Evolutionary conservation across 257 asterid genomes (phyloP), one percentile per base, ranked within the genome.

Genomic region (Paraleonurus japonicus): DNA sequence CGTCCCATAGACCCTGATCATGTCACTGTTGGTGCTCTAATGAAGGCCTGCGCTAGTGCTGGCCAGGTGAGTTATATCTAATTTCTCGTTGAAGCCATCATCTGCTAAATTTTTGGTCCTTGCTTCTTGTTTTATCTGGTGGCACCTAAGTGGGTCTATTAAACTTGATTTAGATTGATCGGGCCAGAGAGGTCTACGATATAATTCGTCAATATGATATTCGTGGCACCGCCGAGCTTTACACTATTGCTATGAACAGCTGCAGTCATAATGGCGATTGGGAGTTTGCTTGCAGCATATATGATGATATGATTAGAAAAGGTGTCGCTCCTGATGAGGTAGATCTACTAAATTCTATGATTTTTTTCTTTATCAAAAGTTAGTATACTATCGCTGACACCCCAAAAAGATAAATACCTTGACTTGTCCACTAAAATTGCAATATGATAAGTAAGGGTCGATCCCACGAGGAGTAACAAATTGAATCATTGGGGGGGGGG

Each of bases 281-380:
- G 99, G 96, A 91, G 65, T 88, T 91, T 39, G 99, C 99, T 43
- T 82, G 90, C 79, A 72, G 85, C 45, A 83, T 94, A 73, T 94
- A 89, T 67, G 82, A 82, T 81, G 99, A 89, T 82, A 94, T 94
- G 99, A 85, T 79, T 59, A 85, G 71, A 68, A 89, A 87, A 81
- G 92, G 91, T 61, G 91, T 89, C 65, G 76, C 84, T 22, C 99
- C 99, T 69, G 99, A 94, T 78, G 99, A 94, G 99, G 99, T 94
- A 85, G 61, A 78, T 59, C 60, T 45, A 54, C 54, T 26, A 8
- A 37, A 55, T 67, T 65, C 62, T 51, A 33, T 54, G 39, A 19
- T 20, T 67, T 54, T 65, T 48, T 30, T 58, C n/a, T n/a, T n/a
- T n/a, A n/a, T n/a, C n/a, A n/a, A n/a, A n/a, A n/a, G n/a, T n/a